Conservation (phyloP, 148 eudicot genomes). For the Simmondsia chinensis region DNA sequence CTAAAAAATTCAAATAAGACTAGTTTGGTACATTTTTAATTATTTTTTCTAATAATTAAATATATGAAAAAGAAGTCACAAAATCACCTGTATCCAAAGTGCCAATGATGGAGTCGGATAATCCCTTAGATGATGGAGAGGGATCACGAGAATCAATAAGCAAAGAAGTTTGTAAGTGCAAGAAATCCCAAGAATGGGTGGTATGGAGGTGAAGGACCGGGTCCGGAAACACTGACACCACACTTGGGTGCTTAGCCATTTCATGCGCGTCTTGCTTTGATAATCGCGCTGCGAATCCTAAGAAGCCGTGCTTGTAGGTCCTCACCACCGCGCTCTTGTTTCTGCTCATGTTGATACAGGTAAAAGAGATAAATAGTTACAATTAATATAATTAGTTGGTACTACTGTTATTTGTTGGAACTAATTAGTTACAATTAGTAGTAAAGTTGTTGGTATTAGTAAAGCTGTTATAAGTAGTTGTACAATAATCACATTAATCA, state of each 20-base stretch:
- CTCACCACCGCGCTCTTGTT: conserved; percentile 34
- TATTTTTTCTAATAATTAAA: background rate
- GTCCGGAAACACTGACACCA: conserved; percentile 70
- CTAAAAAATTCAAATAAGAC: too few species aligned
- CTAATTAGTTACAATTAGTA: too few species aligned
- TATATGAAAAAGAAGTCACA: background rate
- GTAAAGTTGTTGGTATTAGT: too few species aligned
- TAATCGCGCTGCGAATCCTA: conserved; percentile 56
- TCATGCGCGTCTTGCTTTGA: conserved; percentile 39
- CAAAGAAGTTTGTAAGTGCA: conserved; percentile 29
- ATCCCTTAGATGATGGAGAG: conserved; percentile 8
- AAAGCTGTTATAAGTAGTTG: too few species aligned
- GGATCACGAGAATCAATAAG: conserved; percentile 9
- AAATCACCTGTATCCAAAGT: conserved; percentile 57
- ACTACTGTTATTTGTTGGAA: too few species aligned
- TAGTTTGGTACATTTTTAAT: too few species aligned
- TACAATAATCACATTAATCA: too few species aligned
- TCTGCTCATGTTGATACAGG: too few species aligned
- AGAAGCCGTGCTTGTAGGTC: conserved; percentile 47
- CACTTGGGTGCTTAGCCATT: conserved; percentile 37
- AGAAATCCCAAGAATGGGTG: conserved; percentile 68
- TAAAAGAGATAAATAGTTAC: too few species aligned
- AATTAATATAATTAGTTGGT: too few species aligned
- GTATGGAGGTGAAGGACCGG: conserved; percentile 57
- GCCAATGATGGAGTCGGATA: conserved; percentile 47